A percentile compares a stretch with the other conserved stretches of the same genome.
phyloP scores from a whole-genome alignment of 805 yeast genomes.

The Kuraishia cidri region DNA sequence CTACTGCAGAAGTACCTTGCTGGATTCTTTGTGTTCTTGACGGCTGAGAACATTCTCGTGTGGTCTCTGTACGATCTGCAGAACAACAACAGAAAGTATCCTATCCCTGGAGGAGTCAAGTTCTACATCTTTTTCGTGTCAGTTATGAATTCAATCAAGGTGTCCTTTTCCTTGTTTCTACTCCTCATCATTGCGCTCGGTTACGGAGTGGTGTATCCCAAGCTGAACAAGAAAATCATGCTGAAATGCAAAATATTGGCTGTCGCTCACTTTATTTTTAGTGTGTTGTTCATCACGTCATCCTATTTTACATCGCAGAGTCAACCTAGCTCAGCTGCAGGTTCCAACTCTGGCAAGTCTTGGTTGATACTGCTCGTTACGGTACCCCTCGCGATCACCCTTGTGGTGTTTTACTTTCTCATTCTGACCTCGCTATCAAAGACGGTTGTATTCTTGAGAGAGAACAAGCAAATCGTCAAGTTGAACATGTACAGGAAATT shows the following conservation, averaged over 20 bases:
- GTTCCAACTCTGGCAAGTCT: conserved; percentile 14
- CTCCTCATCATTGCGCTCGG: conserved; percentile 83
- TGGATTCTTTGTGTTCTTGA: conserved; percentile 74
- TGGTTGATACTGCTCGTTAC: conserved; percentile 43
- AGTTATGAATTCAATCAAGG: conserved; percentile 67
- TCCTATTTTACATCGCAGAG: conserved; percentile 25
- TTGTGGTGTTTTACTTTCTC: conserved; percentile 66
- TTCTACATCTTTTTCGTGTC: conserved; percentile 74
- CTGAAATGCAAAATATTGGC: conserved; percentile 56
- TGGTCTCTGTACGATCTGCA: conserved; percentile 89
- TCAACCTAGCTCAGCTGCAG: conserved; percentile 21
- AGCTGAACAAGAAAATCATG: conserved; percentile 70
- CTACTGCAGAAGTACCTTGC: conserved; percentile 88
- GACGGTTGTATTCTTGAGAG: conserved; percentile 65
- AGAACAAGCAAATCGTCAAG: conserved; percentile 89
- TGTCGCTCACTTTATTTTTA: conserved; percentile 43
- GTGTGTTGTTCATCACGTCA: conserved; percentile 42
- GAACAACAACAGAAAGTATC: conserved; percentile 38
- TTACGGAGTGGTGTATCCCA: conserved; percentile 88
- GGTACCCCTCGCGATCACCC: conserved; percentile 63
- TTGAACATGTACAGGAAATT: conserved; percentile 77
- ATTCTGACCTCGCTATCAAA: conserved; percentile 64
- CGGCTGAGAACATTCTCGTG: conserved; percentile 75
- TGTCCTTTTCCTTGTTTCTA: conserved; percentile 83
- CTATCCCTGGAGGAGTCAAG: conserved; percentile 37